These are phyloP conservation scores for Trichodelitschia bisporula DNA, from an alignment of 495 filamentous ascomycete species.

Conservation along the genomic window DNA sequence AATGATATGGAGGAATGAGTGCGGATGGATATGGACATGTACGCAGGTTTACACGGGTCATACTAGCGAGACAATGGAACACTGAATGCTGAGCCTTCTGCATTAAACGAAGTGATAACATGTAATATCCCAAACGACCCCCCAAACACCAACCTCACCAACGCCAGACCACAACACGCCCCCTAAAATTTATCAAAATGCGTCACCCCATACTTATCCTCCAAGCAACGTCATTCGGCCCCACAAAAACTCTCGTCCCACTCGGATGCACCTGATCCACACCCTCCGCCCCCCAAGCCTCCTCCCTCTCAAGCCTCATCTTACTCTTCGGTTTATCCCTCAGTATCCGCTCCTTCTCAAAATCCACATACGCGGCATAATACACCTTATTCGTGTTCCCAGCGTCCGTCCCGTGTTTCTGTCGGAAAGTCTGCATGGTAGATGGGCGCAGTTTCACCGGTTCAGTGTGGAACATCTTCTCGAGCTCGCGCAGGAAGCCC, in stretches of 20 bases:
- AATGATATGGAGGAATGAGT: no score
- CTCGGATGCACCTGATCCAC: not conserved
- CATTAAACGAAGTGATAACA: no score
- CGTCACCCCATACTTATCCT: slow-evolving; percentile 1
- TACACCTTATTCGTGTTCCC: slow-evolving; percentile 21
- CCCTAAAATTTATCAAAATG: no score
- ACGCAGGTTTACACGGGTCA: no score
- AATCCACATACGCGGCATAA: slow-evolving; percentile 29
- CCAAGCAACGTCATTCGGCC: not conserved
- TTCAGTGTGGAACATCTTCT: slow-evolving; percentile 10
- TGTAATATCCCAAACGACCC: no score
- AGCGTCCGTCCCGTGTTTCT: slow-evolving; percentile 19
- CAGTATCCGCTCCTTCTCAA: slow-evolving; percentile 33
- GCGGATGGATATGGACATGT: no score
- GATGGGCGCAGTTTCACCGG: slow-evolving; percentile 16
- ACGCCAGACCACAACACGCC: no score
- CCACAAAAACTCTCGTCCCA: not conserved
- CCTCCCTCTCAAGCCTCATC: slow-evolving; percentile 27
- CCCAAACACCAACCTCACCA: no score
- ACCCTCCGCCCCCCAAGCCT: slow-evolving; percentile 13
- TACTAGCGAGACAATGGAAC: no score
- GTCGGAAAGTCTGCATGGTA: slow-evolving; percentile 23
- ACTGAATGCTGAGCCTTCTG: no score
- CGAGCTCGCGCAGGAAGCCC: slow-evolving; percentile 24
- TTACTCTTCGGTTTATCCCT: slow-evolving; percentile 29